A percentile compares a stretch with the other conserved stretches of the same genome.
These are phyloP conservation scores for Alternaria sp. DNA, from an alignment of 2,329 filamentous ascomycete species.

Conservation along the genomic window DNA sequence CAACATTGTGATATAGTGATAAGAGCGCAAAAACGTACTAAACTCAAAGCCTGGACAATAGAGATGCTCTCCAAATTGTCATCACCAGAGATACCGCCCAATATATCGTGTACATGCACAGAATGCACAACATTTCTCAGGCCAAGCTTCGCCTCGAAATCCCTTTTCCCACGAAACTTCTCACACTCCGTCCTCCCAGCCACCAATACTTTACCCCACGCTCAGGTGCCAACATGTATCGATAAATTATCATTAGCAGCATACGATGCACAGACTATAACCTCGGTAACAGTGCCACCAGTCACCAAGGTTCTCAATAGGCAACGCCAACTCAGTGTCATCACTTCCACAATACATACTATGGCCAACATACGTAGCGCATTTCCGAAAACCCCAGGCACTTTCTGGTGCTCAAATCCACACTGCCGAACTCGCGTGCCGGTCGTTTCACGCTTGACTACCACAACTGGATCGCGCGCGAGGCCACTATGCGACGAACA, in stretches of 20 bases:
- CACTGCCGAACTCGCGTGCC: conserved; percentile 6
- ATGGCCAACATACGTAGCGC: background rate
- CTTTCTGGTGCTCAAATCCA: conserved; percentile 3
- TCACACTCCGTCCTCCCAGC: background rate
- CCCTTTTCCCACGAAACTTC: background rate
- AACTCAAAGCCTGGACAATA: background rate
- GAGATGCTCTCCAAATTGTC: conserved; percentile 4
- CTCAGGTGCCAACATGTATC: background rate
- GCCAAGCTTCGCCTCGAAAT: conserved; percentile 3
- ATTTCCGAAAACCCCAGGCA: conserved; percentile 11
- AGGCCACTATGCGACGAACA: conserved; percentile 5
- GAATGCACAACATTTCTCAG: conserved; percentile 23
- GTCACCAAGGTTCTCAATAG: background rate
- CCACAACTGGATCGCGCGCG: background rate
- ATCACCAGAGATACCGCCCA: conserved; percentile 4
- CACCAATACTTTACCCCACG: background rate
- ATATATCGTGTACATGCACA: conserved; percentile 24
- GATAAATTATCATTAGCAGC: conserved; percentile 4
- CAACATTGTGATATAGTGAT: background rate
- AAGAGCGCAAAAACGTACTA: background rate
- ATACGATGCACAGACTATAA: background rate
- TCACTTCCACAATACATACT: background rate
- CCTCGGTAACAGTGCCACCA: background rate
- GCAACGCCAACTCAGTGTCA: background rate
- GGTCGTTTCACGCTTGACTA: background rate